These are phyloP conservation scores for Blastobotrys indianensis DNA, from an alignment of 1,139 yeast species.

Conservation along the genomic window DNA sequence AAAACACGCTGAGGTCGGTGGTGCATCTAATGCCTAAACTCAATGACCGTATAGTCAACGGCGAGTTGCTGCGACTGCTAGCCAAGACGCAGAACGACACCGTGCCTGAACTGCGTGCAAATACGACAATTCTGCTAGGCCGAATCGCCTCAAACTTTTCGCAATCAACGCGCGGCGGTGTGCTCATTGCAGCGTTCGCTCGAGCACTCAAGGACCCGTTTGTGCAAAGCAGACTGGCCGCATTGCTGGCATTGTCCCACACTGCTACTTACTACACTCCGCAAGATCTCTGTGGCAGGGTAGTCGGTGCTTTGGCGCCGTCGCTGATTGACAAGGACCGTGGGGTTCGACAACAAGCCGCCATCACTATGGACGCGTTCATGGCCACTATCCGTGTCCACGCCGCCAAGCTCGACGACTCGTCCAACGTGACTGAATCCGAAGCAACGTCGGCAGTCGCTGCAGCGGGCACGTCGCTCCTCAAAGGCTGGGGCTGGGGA, in stretches of 20 bases:
- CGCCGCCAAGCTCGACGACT: slow-evolving; percentile 41
- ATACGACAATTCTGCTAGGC: slow-evolving; percentile 72
- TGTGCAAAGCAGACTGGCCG: slow-evolving; percentile 69
- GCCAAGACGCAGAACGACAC: slow-evolving; percentile 88
- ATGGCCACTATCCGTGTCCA: slow-evolving; percentile 59
- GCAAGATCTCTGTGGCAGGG: slow-evolving; percentile 70
- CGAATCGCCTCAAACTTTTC: slow-evolving; percentile 63
- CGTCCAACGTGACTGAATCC: no score
- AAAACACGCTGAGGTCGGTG: slow-evolving; percentile 71
- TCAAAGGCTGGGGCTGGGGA: slow-evolving; percentile 1
- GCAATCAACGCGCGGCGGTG: slow-evolving; percentile 40
- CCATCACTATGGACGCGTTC: slow-evolving; percentile 56
- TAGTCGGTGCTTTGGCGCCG: slow-evolving; percentile 83
- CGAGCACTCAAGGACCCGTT: slow-evolving; percentile 79
- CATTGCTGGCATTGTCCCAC: slow-evolving; percentile 66
- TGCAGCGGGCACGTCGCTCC: slow-evolving; percentile 1
- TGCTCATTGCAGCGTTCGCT: slow-evolving; percentile 79
- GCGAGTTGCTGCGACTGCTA: slow-evolving; percentile 70
- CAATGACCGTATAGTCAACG: slow-evolving; percentile 74
- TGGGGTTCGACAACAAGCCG: slow-evolving; percentile 68
- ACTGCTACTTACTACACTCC: slow-evolving; percentile 64
- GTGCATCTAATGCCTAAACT: slow-evolving; percentile 59
- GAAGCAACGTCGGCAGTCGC: no score
- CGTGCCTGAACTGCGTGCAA: slow-evolving; percentile 76
- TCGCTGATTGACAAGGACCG: slow-evolving; percentile 70